phyloP scores from a whole-genome alignment of 1,284 basidiomycete genomes.

The Ganoderma resinaceum region DNA sequence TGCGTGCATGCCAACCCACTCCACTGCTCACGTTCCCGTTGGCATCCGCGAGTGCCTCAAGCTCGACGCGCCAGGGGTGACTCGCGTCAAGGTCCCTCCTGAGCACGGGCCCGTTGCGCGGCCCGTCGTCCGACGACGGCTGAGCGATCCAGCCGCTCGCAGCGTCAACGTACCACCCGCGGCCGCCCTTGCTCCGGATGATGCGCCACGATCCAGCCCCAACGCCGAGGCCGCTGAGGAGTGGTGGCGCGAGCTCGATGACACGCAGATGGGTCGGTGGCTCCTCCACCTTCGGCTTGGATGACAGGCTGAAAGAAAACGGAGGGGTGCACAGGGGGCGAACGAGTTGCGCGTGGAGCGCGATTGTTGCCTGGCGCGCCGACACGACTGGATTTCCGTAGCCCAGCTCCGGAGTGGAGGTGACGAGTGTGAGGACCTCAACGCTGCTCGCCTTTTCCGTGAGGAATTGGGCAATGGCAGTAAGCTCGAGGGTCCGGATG shows the following conservation, averaged over 20 bases:
- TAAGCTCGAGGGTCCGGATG: constrained; percentile 77
- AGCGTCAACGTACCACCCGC: constrained; percentile 95
- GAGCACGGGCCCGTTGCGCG: constrained; percentile 44
- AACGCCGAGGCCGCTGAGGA: constrained; percentile 74
- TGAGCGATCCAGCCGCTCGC: constrained; percentile 79
- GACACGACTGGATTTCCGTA: constrained; percentile 52
- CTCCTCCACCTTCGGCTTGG: constrained; percentile 42
- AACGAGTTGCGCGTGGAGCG: constrained; percentile 76
- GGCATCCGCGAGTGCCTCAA: constrained; percentile 78
- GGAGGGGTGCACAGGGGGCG: constrained; percentile 83
- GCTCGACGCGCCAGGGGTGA: constrained; percentile 73
- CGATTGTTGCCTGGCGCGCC: constrained; percentile 63
- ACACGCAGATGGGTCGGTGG: constrained; percentile 85
- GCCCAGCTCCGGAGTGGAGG: constrained; percentile 80
- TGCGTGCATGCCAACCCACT: constrained; percentile 94
- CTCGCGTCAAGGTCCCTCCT: constrained; percentile 65
- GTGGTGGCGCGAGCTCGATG: constrained; percentile 83
- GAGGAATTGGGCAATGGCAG: constrained; percentile 76
- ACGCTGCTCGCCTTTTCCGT: constrained; percentile 75
- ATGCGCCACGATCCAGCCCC: constrained; percentile 89
- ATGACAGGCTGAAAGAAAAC: constrained; percentile 63
- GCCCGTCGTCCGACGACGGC: constrained; percentile 37
- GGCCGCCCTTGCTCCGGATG: constrained; percentile 88
- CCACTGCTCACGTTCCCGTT: constrained; percentile 91
- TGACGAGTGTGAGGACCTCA: constrained; percentile 86